Percentiles rank a stretch among this genome's conserved stretches.
These are phyloP conservation scores for Hypholoma sublateritium DNA, from an alignment of 768 basidiomycete genomes.

Conservation along the genomic window DNA sequence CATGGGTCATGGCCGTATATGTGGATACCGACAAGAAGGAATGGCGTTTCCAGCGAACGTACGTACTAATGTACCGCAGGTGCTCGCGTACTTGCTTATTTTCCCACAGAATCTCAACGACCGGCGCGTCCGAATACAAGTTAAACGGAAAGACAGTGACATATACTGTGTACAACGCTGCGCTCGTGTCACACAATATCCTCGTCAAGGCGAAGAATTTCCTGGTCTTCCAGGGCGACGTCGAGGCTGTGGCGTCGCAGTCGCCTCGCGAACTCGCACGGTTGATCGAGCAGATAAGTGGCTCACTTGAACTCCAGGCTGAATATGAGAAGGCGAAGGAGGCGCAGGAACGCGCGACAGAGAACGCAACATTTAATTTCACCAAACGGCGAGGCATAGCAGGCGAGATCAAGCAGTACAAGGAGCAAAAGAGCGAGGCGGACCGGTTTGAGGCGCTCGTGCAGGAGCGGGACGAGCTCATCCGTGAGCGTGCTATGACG, in stretches of 20 bases:
- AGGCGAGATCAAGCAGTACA: slow-evolving; percentile 95
- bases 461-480: slow-evolving; percentile 78
- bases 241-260: slow-evolving; percentile 96
- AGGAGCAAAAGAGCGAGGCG: slow-evolving; percentile 94
- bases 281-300: slow-evolving; percentile 94
- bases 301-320: slow-evolving; percentile 83
- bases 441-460: slow-evolving; percentile 81
- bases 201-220: slow-evolving; percentile 99
- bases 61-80: slow-evolving; percentile 31
- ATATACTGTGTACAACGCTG: slow-evolving; percentile 85
- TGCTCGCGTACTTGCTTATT: background rate
- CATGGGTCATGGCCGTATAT: slow-evolving; percentile 95
- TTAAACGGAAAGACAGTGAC: slow-evolving; percentile 81
- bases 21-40: slow-evolving; percentile 76
- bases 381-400: slow-evolving; percentile 91
- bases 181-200: slow-evolving; percentile 87
- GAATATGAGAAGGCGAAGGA: slow-evolving; percentile 91
- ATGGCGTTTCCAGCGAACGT: slow-evolving; percentile 93
- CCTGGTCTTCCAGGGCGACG: slow-evolving; percentile 98
- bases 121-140: slow-evolving; percentile 88
- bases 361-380: slow-evolving; percentile 93
- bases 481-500: slow-evolving; percentile 81
- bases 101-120: slow-evolving; percentile 73
- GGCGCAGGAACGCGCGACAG: slow-evolving; percentile 87
- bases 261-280: slow-evolving; percentile 86